These are phyloP conservation scores for Cladosporium halotolerans DNA, from an alignment of 2,329 filamentous ascomycete genomes.

Conservation along the genomic window DNA sequence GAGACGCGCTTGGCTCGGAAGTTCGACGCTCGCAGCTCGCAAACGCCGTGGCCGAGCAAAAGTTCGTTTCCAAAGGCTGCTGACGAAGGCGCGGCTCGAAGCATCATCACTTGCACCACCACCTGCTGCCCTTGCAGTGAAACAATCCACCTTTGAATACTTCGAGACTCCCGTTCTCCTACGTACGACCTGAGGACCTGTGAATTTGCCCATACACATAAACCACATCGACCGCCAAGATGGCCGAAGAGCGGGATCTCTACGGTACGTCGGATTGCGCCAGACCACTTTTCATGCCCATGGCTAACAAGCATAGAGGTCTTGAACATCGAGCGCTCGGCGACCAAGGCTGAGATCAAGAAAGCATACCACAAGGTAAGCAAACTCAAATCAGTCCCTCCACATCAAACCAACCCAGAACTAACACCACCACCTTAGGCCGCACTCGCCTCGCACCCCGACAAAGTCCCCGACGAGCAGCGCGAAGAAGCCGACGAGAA, in stretches of 20 bases:
- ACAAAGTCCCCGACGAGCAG: slow-evolving; percentile 85
- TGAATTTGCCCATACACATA: background rate
- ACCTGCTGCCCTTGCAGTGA: too few species aligned
- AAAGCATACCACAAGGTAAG: slow-evolving; percentile 83
- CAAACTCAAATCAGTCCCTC: background rate
- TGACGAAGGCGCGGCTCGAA: background rate
- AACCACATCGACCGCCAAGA: slow-evolving; percentile 15
- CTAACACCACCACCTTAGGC: slow-evolving; percentile 15
- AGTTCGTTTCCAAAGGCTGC: background rate
- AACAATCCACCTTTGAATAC: background rate
- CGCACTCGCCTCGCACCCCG: slow-evolving; percentile 78
- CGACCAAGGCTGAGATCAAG: slow-evolving; percentile 76
- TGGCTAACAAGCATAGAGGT: slow-evolving; percentile 55
- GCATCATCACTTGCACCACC: background rate
- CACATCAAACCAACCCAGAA: background rate
- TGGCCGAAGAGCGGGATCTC: slow-evolving; percentile 50
- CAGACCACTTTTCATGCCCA: background rate
- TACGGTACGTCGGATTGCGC: slow-evolving; percentile 39
- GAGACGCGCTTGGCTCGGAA: background rate
- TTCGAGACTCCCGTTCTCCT: background rate
- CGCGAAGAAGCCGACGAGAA: slow-evolving; percentile 79
- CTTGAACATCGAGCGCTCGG: slow-evolving; percentile 65
- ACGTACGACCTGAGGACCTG: background rate
- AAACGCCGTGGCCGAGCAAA: background rate
- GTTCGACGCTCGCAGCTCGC: background rate